These are phyloP conservation scores for Hypsizygus ulmarius DNA, from an alignment of 1,284 basidiomycete genomes.

Conservation along the genomic window DNA sequence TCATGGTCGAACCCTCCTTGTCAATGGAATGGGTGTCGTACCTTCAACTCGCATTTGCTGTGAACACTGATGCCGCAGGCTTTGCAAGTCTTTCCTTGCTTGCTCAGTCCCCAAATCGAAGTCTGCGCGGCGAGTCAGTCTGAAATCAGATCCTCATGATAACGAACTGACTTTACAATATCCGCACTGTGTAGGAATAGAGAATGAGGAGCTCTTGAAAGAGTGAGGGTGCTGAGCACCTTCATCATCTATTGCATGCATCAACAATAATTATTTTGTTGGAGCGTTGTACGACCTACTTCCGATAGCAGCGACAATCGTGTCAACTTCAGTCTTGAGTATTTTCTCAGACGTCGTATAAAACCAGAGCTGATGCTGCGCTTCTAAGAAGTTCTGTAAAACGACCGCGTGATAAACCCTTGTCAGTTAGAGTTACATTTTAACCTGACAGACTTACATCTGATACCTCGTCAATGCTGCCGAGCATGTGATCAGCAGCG, in stretches of 20 bases:
- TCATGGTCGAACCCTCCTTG: neutral
- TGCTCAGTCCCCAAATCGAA: slow-evolving; percentile 82
- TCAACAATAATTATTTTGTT: slow-evolving; percentile 2
- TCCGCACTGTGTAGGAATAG: slow-evolving; percentile 76
- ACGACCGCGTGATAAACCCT: slow-evolving; percentile 9
- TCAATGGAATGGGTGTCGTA: slow-evolving; percentile 24
- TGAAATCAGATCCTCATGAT: neutral
- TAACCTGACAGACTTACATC: slow-evolving; percentile 46
- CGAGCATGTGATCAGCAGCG: slow-evolving; percentile 49
- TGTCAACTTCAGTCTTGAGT: slow-evolving; percentile 58
- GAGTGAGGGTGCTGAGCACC: slow-evolving; percentile 69
- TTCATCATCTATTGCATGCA: slow-evolving; percentile 54
- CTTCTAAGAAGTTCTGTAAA: slow-evolving; percentile 61
- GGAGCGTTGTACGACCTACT: slow-evolving; percentile 42
- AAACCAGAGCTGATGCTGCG: slow-evolving; percentile 56
- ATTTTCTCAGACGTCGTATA: slow-evolving; percentile 54
- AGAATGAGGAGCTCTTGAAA: slow-evolving; percentile 82
- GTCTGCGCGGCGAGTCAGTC: slow-evolving; percentile 39
- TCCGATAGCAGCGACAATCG: slow-evolving; percentile 60
- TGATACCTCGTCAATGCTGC: slow-evolving; percentile 60
- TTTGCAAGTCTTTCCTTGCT: slow-evolving; percentile 81
- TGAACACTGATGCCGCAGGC: slow-evolving; percentile 80
- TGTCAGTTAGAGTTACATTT: neutral
- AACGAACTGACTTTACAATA: slow-evolving; percentile 65
- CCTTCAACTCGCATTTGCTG: slow-evolving; percentile 82